Base-by-base conservation (phyloP, 495 filamentous ascomycete species). In the Hypoxylon cercidicola region DNA sequence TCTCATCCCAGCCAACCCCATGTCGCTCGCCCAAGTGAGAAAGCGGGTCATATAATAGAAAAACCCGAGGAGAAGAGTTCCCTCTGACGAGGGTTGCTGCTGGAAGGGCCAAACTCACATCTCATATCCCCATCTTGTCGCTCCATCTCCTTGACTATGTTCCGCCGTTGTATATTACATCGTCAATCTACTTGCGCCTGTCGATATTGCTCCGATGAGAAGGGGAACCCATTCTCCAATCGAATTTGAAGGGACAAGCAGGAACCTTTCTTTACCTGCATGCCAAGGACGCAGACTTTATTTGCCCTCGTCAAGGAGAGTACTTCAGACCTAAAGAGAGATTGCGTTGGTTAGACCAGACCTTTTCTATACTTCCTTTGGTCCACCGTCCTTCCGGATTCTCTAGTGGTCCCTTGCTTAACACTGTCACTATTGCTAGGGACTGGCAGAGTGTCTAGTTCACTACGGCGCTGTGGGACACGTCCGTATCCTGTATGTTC, bases 311-410 rank as follows among this genome's bases (percentile, higher is more conserved):
- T 66, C 61, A 11, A 66, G 52, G 58, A 66, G 57, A 69, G 62
- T 66, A 59, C 47, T 60, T 66, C 54, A 74, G 66, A 62, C 70
- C 50, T 62, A 68, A 59, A 50, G 21, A 62, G 66, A 68, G 55
- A 65, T 72, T 69, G 34, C 40, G 59, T 68, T 70, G 62, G 66
- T 74, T 68, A 68, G 55, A 70, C 62, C 66, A 66, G 70, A 54
- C 70, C 68, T 62, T 68, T 67, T 72, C 64, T 71, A 69, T 62
- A 32, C 72, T 71, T 74, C 70, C 67, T 67, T 72, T 70, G 64
- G 66, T 69, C 72, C 72, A 70, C 68, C 66, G 63, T 72, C 60
- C 72, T 61, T 68, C 72, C 72, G 69, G 69, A 47, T 63, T 47
- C 57, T 68, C 63, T 55, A 60, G 65, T 21, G 23, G 49, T 40